These are phyloP conservation scores for Arctostaphylos glauca DNA, from an alignment of 148 eudicot genomes.

Conservation along the genomic window DNA sequence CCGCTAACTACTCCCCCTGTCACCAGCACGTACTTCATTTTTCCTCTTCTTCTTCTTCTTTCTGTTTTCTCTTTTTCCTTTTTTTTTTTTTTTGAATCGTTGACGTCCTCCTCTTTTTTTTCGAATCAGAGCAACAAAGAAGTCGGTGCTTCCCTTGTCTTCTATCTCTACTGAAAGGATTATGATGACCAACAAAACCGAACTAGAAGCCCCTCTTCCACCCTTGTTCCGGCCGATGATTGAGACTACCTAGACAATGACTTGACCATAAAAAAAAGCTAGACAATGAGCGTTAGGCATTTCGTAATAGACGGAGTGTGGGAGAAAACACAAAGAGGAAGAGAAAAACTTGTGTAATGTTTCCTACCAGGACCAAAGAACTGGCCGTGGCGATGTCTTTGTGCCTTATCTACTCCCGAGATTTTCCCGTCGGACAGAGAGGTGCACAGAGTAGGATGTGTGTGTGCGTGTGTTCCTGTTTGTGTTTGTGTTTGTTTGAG, in stretches of 20 bases:
- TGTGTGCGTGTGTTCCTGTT: too few species aligned
- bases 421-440: not conserved
- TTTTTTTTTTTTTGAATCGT: not conserved
- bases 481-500: not conserved
- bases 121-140: not conserved
- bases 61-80: not conserved
- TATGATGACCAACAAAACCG: too few species aligned
- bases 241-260: not conserved
- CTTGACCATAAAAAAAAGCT: not conserved
- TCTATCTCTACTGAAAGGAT: not conserved
- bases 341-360: too few species aligned
- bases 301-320: not conserved
- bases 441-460: not conserved
- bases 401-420: not conserved
- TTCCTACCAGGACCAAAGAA: too few species aligned
- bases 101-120: not conserved
- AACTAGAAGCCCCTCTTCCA: too few species aligned
- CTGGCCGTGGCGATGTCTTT: not conserved
- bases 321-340: not conserved
- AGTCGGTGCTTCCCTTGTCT: not conserved
- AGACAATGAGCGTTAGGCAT: not conserved
- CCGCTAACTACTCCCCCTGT: slow-evolving; percentile 97
- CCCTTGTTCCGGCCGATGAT: not conserved
- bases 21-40: slow-evolving; percentile 89
- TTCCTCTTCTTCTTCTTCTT: not conserved